Base-by-base conservation (phyloP, 2,329 filamentous ascomycete species). In the Trichoderma sp. region DNA sequence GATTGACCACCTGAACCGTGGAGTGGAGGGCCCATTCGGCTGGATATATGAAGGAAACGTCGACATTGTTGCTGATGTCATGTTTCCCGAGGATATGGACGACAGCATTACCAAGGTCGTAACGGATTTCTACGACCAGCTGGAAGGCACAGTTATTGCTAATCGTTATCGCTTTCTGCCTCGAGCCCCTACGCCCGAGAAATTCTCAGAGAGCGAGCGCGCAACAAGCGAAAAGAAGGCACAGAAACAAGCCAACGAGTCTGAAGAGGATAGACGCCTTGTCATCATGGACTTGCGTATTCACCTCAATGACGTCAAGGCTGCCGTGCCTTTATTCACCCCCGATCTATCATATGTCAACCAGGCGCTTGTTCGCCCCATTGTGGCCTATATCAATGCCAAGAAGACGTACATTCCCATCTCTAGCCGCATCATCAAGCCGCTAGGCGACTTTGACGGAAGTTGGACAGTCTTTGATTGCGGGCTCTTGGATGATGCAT, bases 31-130 rank as follows among this genome's bases (percentile, higher is more conserved):
- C 0, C 95, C 95, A 0, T 98, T 99, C 80, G 95, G 94, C 4
- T 99, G 96, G 96, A 99, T 99, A 68, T 93, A 97, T 75, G 94
- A 98, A 82, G 96, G 96, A 39, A 97, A 96, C 74, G 94, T 99
- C 53, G 96, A 99, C 79, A 97, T 99, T 73, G 91, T 98, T 15
- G 93, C 96, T 7, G 96, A 99, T 77, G 91, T 99, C 74, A 95
- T 97, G 90, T 93, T 99, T 73, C 96, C 96, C 0, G 90, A 90
- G 36, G 96, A 98, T 69, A 89, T 90, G 53, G 93, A 97, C 72
- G 94, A 95, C 73, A 93, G 95, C 74, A 91, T 99, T 70, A 92
- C 92, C 28, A 98, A 98, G 80, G 94, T 98, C 59, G 93, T 99
- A 88, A 91, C 92, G n/a, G 95, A 98, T 79, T 95, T 99, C 77